Percentiles rank a stretch among this genome's conserved stretches.
These are phyloP conservation scores for Aspergillus nanangensis DNA, from an alignment of 495 filamentous ascomycete genomes.

Conservation along the genomic window DNA sequence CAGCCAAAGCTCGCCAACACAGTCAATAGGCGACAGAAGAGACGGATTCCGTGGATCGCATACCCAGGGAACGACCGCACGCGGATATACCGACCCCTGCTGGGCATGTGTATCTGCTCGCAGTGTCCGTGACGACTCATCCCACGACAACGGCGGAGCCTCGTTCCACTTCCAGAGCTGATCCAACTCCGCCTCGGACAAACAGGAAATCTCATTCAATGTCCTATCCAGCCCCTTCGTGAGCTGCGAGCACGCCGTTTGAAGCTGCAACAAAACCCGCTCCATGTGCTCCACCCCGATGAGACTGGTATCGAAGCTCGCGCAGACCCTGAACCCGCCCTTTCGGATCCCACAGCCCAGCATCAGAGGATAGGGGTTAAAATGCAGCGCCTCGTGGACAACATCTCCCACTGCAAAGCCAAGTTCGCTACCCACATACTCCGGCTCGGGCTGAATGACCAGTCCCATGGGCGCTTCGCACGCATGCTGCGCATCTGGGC, in stretches of 20 bases:
- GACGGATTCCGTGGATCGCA: constrained; percentile 27
- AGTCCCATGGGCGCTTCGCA: constrained; percentile 61
- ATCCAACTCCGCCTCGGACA: constrained; percentile 30
- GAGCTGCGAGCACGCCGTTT: constrained; percentile 27
- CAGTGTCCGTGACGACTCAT: constrained; percentile 19
- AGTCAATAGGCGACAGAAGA: constrained; percentile 28
- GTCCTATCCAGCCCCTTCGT: constrained; percentile 16
- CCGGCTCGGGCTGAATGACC: constrained; percentile 36
- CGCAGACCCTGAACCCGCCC: constrained; percentile 53
- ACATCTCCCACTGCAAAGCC: constrained; percentile 47
- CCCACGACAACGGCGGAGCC: constrained; percentile 21
- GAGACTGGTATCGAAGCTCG: constrained; percentile 55
- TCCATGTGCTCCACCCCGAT: constrained; percentile 38
- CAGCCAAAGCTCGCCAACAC: constrained; percentile 30
- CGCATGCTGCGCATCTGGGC: constrained; percentile 56
- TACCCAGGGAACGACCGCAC: constrained; percentile 26
- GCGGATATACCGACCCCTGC: constrained; percentile 26
- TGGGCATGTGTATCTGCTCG: constrained; percentile 22
- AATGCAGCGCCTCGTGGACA: constrained; percentile 59
- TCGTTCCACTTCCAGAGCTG: constrained; percentile 39
- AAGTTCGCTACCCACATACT: constrained; percentile 16
- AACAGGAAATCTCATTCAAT: constrained; percentile 30
- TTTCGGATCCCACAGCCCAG: constrained; percentile 54
- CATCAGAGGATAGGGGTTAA: constrained; percentile 66
- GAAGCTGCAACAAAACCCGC: constrained; percentile 38